phyloP scores from a whole-genome alignment of 176 grass and related monocot genomes.

The Carex cristatella region DNA sequence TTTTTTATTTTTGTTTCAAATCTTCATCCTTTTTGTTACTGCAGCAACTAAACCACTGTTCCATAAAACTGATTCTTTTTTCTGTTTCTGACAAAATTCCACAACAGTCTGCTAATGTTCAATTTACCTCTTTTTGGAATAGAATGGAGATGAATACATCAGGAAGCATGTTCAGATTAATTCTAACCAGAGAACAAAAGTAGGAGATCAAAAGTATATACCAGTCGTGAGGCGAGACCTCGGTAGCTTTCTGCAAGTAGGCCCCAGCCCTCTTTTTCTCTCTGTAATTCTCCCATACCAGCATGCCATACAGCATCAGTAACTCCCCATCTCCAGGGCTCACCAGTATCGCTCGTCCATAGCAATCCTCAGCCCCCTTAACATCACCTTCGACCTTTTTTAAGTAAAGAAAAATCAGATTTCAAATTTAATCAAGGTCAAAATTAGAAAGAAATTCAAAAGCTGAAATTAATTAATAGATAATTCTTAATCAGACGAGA shows the following conservation, averaged over 20 bases:
- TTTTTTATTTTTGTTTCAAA: neutral
- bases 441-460: neutral
- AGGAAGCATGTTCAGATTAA: neutral
- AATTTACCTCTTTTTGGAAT: neutral
- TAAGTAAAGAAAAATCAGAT: neutral
- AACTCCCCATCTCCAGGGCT: slow-evolving; percentile 62
- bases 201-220: neutral
- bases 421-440: neutral
- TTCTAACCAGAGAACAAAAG: neutral
- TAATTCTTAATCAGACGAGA: neutral
- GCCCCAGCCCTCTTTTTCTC: slow-evolving; percentile 49
- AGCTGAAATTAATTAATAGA: neutral
- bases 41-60: neutral
- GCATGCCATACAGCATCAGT: slow-evolving; percentile 66
- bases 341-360: slow-evolving; percentile 59
- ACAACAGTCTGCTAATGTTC: neutral
- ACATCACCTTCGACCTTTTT: slow-evolving; percentile 57
- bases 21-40: neutral
- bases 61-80: neutral
- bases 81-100: neutral
- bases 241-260: slow-evolving; percentile 67
- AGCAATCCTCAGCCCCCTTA: slow-evolving; percentile 60
- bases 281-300: slow-evolving; percentile 61
- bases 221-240: slow-evolving; percentile 73
- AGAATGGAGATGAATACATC: neutral